Percentiles rank a stretch among this genome's conserved stretches.
phyloP scores from a whole-genome alignment of 2,329 filamentous ascomycete species.

The Sporothrix phasma region DNA sequence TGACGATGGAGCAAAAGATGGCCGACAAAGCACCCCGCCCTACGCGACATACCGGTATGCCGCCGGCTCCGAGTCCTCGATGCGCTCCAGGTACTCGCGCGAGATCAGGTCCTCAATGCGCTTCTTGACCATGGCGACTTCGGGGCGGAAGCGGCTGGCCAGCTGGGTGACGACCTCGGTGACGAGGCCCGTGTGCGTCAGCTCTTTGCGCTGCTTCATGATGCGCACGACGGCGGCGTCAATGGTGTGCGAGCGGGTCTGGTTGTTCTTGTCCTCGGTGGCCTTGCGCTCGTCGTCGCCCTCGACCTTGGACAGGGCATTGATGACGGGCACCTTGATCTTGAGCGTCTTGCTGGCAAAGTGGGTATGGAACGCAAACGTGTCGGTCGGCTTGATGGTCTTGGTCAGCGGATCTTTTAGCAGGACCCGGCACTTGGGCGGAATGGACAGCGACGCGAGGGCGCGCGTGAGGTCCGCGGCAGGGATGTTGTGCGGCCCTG shows the following conservation, averaged over 20 bases:
- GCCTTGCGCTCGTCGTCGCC: conserved; percentile 56
- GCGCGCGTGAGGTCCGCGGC: conserved; percentile 63
- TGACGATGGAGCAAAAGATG: too few relatives aligned
- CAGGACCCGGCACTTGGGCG: conserved; percentile 72
- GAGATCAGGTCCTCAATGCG: conserved; percentile 70
- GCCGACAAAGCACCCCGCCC: neutral
- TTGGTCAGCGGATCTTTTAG: conserved; percentile 73
- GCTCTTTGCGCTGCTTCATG: conserved; percentile 76
- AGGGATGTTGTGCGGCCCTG: conserved; percentile 74
- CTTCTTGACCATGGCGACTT: conserved; percentile 68
- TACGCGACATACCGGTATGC: conserved; percentile 66
- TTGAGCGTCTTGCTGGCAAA: conserved; percentile 77
- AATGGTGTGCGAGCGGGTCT: conserved; percentile 59
- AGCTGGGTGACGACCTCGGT: conserved; percentile 64
- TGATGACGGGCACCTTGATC: conserved; percentile 82
- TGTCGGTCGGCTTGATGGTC: conserved; percentile 64
- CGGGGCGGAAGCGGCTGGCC: conserved; percentile 60
- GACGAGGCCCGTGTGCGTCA: conserved; percentile 58
- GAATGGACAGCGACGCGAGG: conserved; percentile 70
- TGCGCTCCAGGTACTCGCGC: conserved; percentile 67
- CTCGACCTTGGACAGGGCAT: conserved; percentile 74
- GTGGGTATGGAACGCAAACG: conserved; percentile 69
- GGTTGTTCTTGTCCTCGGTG: conserved; percentile 67
- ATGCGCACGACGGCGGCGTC: conserved; percentile 72
- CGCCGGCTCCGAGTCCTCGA: conserved; percentile 53